phyloP scores from a whole-genome alignment of 106 monocot species.

The Dendrobium huoshanense region DNA sequence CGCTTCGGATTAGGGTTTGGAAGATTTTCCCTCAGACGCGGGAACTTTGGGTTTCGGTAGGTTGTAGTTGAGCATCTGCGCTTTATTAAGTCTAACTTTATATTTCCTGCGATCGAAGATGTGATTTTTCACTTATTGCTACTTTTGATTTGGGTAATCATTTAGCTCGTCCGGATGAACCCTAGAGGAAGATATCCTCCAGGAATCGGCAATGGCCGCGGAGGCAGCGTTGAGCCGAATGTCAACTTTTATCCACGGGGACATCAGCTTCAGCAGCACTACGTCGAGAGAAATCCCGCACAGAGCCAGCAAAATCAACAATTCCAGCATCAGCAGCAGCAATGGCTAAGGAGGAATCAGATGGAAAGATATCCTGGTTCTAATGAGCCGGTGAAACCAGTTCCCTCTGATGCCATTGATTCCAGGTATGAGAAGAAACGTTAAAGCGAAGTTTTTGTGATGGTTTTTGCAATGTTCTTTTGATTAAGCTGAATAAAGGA shows the following conservation, averaged over 20 bases:
- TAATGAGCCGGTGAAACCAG: conserved; percentile 10
- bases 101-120: not conserved
- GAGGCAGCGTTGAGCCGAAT: conserved; percentile 4
- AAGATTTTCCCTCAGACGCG: not conserved
- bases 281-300: conserved; percentile 1
- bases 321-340: conserved; percentile 39
- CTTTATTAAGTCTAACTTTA: not conserved
- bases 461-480: not conserved
- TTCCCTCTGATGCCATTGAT: conserved; percentile 30
- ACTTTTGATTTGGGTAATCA: not conserved
- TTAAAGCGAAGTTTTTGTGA: not conserved
- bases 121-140: not conserved
- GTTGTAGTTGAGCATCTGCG: not conserved
- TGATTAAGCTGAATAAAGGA: not conserved
- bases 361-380: conserved; percentile 25
- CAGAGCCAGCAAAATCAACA: conserved; percentile 9
- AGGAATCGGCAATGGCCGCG: conserved; percentile 10
- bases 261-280: not conserved
- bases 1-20: not conserved
- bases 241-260: conserved; percentile 2
- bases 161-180: not conserved
- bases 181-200: conserved; percentile 10
- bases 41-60: not conserved
- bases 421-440: conserved; percentile 29
- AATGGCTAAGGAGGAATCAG: conserved; percentile 68